These are phyloP conservation scores for Pilatotrama ljubarskyi DNA, from an alignment of 768 basidiomycete genomes.

Conservation along the genomic window DNA sequence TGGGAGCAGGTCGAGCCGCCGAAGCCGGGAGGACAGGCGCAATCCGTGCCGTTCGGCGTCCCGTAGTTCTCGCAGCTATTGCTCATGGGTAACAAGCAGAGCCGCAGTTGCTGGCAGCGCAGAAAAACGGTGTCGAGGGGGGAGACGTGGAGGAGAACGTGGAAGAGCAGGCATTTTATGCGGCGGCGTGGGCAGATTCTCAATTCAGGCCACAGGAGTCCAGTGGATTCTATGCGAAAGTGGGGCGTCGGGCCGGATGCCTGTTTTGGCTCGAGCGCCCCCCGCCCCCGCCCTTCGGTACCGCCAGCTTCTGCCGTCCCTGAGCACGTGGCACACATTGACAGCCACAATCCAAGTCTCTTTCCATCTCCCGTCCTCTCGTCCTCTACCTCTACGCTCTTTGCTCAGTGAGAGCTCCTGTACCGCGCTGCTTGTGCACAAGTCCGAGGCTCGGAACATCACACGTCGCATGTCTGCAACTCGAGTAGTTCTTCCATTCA, in stretches of 20 bases:
- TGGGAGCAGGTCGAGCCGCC: conserved; percentile 69
- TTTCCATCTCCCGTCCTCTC: not conserved
- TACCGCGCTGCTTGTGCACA: not conserved
- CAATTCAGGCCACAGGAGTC: not conserved
- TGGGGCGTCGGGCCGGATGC: conserved; percentile 2
- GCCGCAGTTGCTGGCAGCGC: not conserved
- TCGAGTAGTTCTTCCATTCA: conserved; percentile 4
- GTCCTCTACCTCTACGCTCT: not conserved
- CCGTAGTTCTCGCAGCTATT: conserved; percentile 70
- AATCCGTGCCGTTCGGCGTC: conserved; percentile 51
- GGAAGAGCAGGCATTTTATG: not conserved
- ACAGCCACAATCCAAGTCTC: too few relatives aligned
- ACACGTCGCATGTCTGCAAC: not conserved
- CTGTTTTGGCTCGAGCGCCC: conserved; percentile 1
- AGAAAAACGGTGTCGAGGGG: not conserved
- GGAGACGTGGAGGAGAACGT: not conserved
- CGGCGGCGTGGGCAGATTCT: conserved; percentile 6
- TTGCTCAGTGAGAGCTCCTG: too few relatives aligned
- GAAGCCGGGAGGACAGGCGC: conserved; percentile 82
- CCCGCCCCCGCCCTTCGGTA: not conserved
- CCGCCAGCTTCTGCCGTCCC: not conserved
- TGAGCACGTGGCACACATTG: too few relatives aligned
- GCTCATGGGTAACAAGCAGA: not conserved
- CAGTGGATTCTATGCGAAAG: not conserved
- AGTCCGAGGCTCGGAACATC: not conserved